phyloP scores from a whole-genome alignment of 2,329 filamentous ascomycete genomes.

The Geosmithia morbida region DNA sequence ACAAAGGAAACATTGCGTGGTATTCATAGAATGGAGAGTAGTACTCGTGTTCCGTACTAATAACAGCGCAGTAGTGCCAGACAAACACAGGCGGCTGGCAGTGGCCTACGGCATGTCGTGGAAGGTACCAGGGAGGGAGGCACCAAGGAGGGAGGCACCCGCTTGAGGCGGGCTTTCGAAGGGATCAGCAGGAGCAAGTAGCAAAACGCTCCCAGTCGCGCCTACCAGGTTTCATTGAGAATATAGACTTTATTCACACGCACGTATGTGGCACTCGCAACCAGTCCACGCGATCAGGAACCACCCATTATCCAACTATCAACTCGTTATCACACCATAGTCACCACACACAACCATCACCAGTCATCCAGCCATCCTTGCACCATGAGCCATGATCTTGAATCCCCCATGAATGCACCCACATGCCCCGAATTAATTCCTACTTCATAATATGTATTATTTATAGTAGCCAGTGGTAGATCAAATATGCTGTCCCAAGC shows the following conservation, averaged over 20 bases:
- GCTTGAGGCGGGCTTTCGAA: neutral
- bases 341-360: neutral
- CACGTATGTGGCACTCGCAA: neutral
- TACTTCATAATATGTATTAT: no score
- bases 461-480: no score
- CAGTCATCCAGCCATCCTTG: no score
- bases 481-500: no score
- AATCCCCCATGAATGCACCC: no score
- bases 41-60: no score
- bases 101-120: neutral
- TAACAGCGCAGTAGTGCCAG: neutral
- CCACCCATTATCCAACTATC: neutral
- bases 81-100: neutral
- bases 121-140: neutral
- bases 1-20: neutral
- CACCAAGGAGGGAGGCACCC: neutral
- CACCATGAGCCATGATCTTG: no score
- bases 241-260: neutral
- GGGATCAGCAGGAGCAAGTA: neutral
- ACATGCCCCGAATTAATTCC: no score
- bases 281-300: neutral
- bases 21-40: neutral
- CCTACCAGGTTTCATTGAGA: neutral
- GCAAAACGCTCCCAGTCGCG: neutral
- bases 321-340: neutral